phyloP scores from a whole-genome alignment of 2,329 filamentous ascomycete species.

The Hypoxylon sp. region DNA sequence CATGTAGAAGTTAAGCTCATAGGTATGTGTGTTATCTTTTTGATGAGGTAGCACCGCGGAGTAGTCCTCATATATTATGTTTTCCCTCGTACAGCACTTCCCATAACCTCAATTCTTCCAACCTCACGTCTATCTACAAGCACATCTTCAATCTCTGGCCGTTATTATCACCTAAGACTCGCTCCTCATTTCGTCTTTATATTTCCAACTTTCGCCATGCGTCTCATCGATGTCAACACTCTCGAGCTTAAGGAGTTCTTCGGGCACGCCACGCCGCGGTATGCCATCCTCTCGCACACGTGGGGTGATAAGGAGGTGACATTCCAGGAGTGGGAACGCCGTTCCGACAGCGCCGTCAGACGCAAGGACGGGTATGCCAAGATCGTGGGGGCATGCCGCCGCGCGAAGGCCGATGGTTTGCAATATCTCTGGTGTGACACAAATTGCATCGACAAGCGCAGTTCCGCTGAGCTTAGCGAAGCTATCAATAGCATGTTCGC shows the following conservation, averaged over 20 bases:
- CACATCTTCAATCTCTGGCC: not conserved
- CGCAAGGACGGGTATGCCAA: conserved; percentile 55
- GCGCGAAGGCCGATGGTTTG: conserved; percentile 48
- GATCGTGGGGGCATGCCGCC: conserved; percentile 53
- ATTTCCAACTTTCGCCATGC: conserved; percentile 49
- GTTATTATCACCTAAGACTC: not conserved
- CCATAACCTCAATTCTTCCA: not conserved
- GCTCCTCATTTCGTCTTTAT: not conserved
- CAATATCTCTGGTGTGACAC: conserved; percentile 58
- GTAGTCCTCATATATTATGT: conserved; percentile 14
- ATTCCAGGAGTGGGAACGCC: conserved; percentile 51
- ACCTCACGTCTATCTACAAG: not conserved
- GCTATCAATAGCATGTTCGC: conserved; percentile 58
- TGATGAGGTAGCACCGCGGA: not conserved
- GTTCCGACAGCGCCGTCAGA: conserved; percentile 40
- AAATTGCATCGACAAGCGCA: conserved; percentile 57
- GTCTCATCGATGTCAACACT: conserved; percentile 57
- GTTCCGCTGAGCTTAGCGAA: conserved; percentile 55
- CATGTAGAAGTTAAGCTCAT: not conserved
- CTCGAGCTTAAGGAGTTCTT: conserved; percentile 55
- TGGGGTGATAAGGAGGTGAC: conserved; percentile 57
- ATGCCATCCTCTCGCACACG: conserved; percentile 60
- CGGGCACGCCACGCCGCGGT: conserved; percentile 51
- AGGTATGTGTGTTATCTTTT: conserved; percentile 16
- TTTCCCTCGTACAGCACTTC: not conserved